Evolutionary conservation across 139 green algal genomes (phyloP).

Genomic region (Picochlorum sp.): DNA sequence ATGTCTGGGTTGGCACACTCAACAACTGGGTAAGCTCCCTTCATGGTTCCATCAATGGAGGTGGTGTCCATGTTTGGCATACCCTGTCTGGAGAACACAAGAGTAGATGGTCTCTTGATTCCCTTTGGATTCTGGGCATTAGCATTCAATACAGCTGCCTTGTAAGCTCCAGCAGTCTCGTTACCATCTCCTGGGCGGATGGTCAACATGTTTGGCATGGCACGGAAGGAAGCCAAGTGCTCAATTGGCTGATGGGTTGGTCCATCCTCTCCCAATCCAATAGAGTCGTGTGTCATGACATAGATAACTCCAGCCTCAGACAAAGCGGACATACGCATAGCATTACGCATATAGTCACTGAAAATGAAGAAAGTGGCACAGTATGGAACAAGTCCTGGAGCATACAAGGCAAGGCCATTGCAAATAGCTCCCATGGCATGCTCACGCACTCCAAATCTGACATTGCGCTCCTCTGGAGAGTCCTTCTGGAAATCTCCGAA

Average conservation of each 20-base stretch:
- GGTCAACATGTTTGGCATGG: constrained; percentile 98
- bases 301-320: constrained; percentile 81
- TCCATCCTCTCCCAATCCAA: constrained; percentile 98
- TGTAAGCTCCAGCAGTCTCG: constrained; percentile 92
- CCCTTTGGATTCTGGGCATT: constrained; percentile 33
- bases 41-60: constrained; percentile 62
- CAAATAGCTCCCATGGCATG: constrained; percentile 96
- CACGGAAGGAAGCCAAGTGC: constrained; percentile 95
- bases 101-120: constrained; percentile 66
- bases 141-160: constrained; percentile 60
- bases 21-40: constrained; percentile 88
- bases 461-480: constrained; percentile 84
- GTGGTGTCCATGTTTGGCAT: constrained; percentile 86
- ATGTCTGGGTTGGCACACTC: constrained; percentile 63
- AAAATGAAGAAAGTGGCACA: constrained; percentile 99
- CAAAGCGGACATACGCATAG: constrained; percentile 93
- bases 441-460: constrained; percentile 97
- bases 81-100: constrained; percentile 93
- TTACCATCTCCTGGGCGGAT: constrained; percentile 89
- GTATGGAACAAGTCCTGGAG: constrained; percentile 88
- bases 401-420: constrained; percentile 92
- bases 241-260: constrained; percentile 98
- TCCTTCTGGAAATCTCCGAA: constrained; percentile 98
- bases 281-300: constrained; percentile 99
- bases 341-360: constrained; percentile 97